Base-by-base conservation (phyloP, 1,284 basidiomycete species). In the Cutaneotrichosporon spelunceum region DNA sequence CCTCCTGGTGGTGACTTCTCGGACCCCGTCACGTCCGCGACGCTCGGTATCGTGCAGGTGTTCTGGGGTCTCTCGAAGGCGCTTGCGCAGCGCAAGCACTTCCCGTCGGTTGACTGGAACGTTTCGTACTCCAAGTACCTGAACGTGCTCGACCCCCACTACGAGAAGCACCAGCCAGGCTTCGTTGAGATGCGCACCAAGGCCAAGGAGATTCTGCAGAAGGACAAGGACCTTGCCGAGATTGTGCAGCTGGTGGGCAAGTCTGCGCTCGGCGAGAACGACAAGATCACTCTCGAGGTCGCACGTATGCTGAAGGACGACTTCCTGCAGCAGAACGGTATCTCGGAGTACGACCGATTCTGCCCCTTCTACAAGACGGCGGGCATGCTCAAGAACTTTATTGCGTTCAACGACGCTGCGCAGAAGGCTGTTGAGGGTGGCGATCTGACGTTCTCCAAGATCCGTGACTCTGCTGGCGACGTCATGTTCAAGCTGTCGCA, bases 1-100 rank as follows among this genome's bases (percentile, higher is more conserved):
- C 95, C 95, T 63, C 95, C 96, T 56, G 95, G 96, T 81, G 95
- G 95, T 82, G 96, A 99, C 78, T 98, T 98, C 82, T 98, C 96
- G 14, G 96, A 99, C 80, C 96, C 96, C 34, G 96, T 99, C 68
- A 99, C 96, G 6, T 88, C 92, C 53, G 90, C 95, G 39, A 99
- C 96, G 2, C 89, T 99, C 58, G 87, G 93, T 84, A 99, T 99
- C 73, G 96, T 99, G 24, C 96, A 98, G 78, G 96, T 98, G 69
- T 99, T 99, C 75, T 79, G 78, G 78, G 78, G 78, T 72, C 66
- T 79, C 7, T 77, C 75, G 58, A 79, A 79, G 68, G 63, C 72
- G 16, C 87, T 99, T 61, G 94, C 94, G 2, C 94, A 99, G 79
- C 87, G 95, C 69, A 98, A 78, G 66, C 76, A 98, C 78, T 98